Evolutionary conservation across 164 flowering plant species (phyloP).

Genomic region (Warburgia ugandensis): DNA sequence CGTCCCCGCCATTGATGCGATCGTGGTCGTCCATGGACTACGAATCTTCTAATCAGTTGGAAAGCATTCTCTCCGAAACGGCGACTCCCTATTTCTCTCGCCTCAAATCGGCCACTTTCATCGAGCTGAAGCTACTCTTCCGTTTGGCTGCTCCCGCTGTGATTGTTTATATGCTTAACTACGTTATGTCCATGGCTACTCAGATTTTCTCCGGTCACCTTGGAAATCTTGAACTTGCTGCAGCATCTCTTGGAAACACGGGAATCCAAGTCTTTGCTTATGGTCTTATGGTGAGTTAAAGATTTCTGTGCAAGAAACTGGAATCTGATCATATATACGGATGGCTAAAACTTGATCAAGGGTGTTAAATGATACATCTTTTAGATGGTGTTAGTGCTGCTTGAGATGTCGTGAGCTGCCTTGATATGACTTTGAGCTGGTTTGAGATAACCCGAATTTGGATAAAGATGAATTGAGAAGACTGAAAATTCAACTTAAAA

Average conservation of each 20-base stretch:
- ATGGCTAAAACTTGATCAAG: too few species aligned
- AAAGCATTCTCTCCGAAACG: constrained; percentile 19
- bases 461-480: too few species aligned
- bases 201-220: constrained; percentile 42
- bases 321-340: too few species aligned
- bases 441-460: too few species aligned
- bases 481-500: too few species aligned
- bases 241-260: constrained; percentile 42
- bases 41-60: constrained; percentile 13
- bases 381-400: too few species aligned
- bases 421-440: too few species aligned
- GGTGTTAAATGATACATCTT: too few species aligned
- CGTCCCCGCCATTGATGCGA: neutral
- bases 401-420: too few species aligned
- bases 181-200: constrained; percentile 40
- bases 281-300: constrained; percentile 29
- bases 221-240: constrained; percentile 46
- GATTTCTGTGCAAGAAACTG: neutral
- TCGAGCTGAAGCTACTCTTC: constrained; percentile 28
- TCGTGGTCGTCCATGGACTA: neutral
- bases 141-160: constrained; percentile 36
- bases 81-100: constrained; percentile 14
- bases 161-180: constrained; percentile 35
- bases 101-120: constrained; percentile 15
- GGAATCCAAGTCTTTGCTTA: constrained; percentile 41